phyloP scores from a whole-genome alignment of 1,284 basidiomycete species.

The Melampsora abietis-canadensis region DNA sequence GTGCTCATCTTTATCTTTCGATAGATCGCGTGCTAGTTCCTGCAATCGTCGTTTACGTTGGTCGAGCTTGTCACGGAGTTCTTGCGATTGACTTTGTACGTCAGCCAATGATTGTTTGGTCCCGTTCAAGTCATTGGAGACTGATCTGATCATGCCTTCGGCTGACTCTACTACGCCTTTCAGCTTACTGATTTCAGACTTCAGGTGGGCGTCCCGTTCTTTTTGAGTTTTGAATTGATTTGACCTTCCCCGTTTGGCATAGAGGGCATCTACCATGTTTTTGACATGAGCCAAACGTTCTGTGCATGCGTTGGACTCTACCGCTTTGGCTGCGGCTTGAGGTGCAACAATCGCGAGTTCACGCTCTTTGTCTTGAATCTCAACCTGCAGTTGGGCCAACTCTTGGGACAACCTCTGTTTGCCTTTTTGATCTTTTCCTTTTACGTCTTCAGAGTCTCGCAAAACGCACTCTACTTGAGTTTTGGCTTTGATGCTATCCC shows the following conservation, averaged over 20 bases:
- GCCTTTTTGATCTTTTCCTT: constrained; percentile 12
- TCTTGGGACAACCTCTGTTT: constrained; percentile 13
- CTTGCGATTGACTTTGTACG: constrained; percentile 9
- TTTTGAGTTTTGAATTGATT: constrained; percentile 76
- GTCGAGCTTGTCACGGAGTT: constrained; percentile 23
- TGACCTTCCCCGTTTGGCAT: constrained; percentile 80
- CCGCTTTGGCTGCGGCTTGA: constrained; percentile 27
- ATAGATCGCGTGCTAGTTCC: background rate
- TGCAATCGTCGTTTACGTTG: constrained; percentile 33
- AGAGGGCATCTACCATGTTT: constrained; percentile 68
- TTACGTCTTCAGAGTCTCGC: constrained; percentile 35
- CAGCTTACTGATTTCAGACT: constrained; percentile 69
- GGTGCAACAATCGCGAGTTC: constrained; percentile 20
- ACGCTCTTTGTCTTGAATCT: constrained; percentile 28
- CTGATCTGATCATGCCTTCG: constrained; percentile 26
- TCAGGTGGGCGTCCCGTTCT: constrained; percentile 75
- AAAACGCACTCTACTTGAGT: constrained; percentile 39
- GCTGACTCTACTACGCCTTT: constrained; percentile 25
- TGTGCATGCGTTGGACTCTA: constrained; percentile 48
- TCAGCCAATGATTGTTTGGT: background rate
- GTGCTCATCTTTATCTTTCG: constrained; percentile 22
- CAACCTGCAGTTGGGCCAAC: constrained; percentile 9
- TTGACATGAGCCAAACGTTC: constrained; percentile 65
- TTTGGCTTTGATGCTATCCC: constrained; percentile 24
- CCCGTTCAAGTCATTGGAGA: constrained; percentile 32